Percentiles rank a stretch among this genome's conserved stretches.
phyloP scores from a whole-genome alignment of 1,284 basidiomycete species.

The Tilletia horrida region DNA sequence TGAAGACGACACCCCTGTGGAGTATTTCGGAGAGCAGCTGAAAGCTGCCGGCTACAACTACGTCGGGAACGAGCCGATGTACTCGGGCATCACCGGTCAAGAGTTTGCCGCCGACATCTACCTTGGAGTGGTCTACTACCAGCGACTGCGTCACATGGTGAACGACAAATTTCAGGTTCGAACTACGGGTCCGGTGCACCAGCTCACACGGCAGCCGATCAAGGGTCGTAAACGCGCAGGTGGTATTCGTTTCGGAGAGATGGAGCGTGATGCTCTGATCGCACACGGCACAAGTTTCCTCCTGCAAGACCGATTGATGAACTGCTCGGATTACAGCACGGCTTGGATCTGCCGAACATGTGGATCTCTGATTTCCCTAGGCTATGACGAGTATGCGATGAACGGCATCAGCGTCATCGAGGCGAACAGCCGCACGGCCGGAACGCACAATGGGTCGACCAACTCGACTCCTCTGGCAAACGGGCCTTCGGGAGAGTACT shows the following conservation, averaged over 20 bases:
- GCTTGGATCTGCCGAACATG: conserved; percentile 97
- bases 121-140: conserved; percentile 96
- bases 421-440: background rate
- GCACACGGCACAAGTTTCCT: conserved; percentile 98
- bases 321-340: conserved; percentile 98
- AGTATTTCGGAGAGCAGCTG: conserved; percentile 96
- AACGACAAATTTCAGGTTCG: conserved; percentile 99
- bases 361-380: conserved; percentile 89
- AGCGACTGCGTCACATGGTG: conserved; percentile 98
- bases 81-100: conserved; percentile 96
- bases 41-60: conserved; percentile 94
- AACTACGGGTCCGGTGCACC: conserved; percentile 94
- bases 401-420: conserved; percentile 24
- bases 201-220: conserved; percentile 91
- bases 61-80: conserved; percentile 99
- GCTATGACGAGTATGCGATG: conserved; percentile 41
- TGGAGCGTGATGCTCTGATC: conserved; percentile 98
- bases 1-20: conserved; percentile 89
- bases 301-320: conserved; percentile 97
- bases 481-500: conserved; percentile 42
- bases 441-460: background rate
- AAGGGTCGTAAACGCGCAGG: conserved; percentile 98
- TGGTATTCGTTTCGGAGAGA: conserved; percentile 99
- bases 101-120: conserved; percentile 99
- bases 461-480: background rate